Percentiles rank a stretch among this genome's conserved stretches.
Evolutionary conservation across 2,329 filamentous ascomycete species (phyloP).

Genomic region (Monosporascus sp.): DNA sequence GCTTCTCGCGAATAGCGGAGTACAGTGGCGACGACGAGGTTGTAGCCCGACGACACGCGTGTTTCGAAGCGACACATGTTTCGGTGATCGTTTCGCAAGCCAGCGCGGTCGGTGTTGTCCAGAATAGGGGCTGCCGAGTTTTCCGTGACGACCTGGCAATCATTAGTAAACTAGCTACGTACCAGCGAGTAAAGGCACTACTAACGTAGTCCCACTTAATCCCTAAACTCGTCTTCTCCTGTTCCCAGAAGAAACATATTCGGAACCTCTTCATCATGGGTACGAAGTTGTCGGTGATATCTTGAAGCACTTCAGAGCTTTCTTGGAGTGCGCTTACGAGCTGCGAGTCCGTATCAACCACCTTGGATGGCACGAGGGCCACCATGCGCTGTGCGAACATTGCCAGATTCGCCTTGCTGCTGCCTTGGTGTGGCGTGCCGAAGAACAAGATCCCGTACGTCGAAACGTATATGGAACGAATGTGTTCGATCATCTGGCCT

Average conservation of each 20-base stretch:
- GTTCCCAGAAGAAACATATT: constrained; percentile 10
- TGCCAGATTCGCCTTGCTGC: constrained; percentile 1
- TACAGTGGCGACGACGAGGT: constrained; percentile 4
- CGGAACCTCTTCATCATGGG: constrained; percentile 8
- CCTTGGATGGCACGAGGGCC: constrained; percentile 4
- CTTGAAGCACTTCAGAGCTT: constrained; percentile 6
- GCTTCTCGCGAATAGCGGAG: constrained; percentile 6
- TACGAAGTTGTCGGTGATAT: constrained; percentile 9
- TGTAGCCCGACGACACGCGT: constrained; percentile 6
- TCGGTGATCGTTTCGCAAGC: constrained; percentile 4
- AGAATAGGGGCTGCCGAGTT: constrained; percentile 9
- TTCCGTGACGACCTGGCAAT: not conserved
- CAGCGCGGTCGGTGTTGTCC: constrained; percentile 9
- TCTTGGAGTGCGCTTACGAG: constrained; percentile 6
- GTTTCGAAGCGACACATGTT: constrained; percentile 9
- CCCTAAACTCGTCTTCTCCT: constrained; percentile 6
- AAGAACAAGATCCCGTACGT: constrained; percentile 9
- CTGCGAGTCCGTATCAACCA: constrained; percentile 7
- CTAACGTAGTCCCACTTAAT: not conserved
- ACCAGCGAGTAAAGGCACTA: too few species aligned
- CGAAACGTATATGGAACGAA: constrained; percentile 6
- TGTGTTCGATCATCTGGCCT: constrained; percentile 3
- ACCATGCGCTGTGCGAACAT: constrained; percentile 6
- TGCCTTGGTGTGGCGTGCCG: constrained; percentile 8
- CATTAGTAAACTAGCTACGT: not conserved